Conservation (phyloP, 1,139 yeast species). For the Sugiyamaella neomexicana region DNA sequence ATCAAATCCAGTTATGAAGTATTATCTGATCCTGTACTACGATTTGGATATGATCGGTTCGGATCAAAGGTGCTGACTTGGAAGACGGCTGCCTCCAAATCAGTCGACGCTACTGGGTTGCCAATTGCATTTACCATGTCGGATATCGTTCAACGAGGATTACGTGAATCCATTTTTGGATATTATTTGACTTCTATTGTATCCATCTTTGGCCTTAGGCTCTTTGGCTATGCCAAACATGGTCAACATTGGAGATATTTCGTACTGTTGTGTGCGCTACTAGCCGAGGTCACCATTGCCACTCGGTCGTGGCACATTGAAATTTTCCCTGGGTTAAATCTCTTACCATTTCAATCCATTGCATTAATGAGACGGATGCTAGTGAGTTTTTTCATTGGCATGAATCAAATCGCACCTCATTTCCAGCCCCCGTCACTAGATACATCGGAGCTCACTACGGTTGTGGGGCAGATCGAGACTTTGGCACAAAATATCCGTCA, state of each 20-base stretch:
- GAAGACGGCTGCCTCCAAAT: constrained; percentile 7
- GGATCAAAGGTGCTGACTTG: constrained; percentile 22
- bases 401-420: constrained; percentile 24
- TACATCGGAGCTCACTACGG: not conserved
- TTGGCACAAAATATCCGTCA: constrained; percentile 16
- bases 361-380: constrained; percentile 23
- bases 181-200: constrained; percentile 28
- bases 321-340: constrained; percentile 20
- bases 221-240: constrained; percentile 28
- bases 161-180: constrained; percentile 23
- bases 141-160: constrained; percentile 23
- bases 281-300: constrained; percentile 29
- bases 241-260: constrained; percentile 35
- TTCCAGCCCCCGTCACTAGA: constrained; percentile 17
- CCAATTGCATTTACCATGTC: constrained; percentile 1
- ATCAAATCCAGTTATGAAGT: constrained; percentile 37
- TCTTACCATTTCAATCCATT: constrained; percentile 30
- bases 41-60: constrained; percentile 41
- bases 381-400: constrained; percentile 21
- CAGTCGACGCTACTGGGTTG: not conserved
- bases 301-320: constrained; percentile 26
- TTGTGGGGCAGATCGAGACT: constrained; percentile 17
- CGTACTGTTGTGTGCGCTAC: constrained; percentile 25
- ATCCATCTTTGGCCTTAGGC: constrained; percentile 26
- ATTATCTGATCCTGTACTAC: constrained; percentile 30